Percentiles rank a stretch among this genome's conserved stretches.
Conservation (phyloP, 2,329 filamentous ascomycete genomes). For the Meredithiella fracta region DNA sequence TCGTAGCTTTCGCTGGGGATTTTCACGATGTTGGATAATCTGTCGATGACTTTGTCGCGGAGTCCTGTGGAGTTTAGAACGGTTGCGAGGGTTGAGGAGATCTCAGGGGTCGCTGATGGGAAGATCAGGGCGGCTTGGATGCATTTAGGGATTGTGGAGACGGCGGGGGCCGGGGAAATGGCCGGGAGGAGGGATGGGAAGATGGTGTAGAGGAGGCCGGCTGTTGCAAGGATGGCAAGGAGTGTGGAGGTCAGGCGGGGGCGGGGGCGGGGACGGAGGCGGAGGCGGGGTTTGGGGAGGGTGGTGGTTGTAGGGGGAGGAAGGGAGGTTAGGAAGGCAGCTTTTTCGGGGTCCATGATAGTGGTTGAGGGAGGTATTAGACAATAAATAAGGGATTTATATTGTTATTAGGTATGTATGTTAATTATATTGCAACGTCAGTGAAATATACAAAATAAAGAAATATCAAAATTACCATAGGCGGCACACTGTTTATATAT, state of each 20-base stretch:
- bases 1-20: conserved; percentile 40
- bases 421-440: no score
- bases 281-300: background rate
- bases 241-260: background rate
- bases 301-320: background rate
- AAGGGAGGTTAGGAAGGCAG: background rate
- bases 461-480: no score
- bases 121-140: conserved; percentile 22
- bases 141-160: conserved; percentile 17
- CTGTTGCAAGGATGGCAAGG: background rate
- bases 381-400: no score
- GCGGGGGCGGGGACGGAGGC: background rate
- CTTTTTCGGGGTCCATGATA: conserved; percentile 5
- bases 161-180: background rate
- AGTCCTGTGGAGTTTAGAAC: conserved; percentile 21
- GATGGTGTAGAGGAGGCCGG: background rate
- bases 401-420: no score
- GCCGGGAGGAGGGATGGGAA: no score
- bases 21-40: conserved; percentile 31
- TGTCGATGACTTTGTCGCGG: conserved; percentile 20
- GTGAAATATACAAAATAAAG: no score
- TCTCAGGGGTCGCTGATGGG: conserved; percentile 17
- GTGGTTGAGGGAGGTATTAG: no score
- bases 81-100: conserved; percentile 15
- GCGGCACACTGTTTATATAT: no score